Evolutionary conservation across 805 yeast genomes (phyloP), one percentile per base, ranked within the genome.

Genomic region (Pichia phayaonensis): DNA sequence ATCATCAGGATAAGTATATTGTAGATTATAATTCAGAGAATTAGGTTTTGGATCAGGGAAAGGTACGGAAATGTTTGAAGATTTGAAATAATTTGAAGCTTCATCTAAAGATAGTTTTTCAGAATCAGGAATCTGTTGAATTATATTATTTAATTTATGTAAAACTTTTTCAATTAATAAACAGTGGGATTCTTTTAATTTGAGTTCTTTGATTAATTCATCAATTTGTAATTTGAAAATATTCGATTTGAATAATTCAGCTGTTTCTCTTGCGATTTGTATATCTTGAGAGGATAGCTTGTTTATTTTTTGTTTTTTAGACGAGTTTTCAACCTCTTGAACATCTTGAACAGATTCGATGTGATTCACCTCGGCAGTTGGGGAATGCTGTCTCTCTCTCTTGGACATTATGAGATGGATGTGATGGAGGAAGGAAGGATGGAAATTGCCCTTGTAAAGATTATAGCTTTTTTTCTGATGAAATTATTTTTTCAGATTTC

Each of bases 151-250:
- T 31, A 90, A 64, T 61, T 83, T 76, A 62, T 85, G 95, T 43
- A 90, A 71, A 46, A 84, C 85, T 54, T 81, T 83, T 63, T 88
- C 96, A 50, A 88, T 80, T 45, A 74, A 72, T 46, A 77, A 64
- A 42, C 84, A 76, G 60, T 84, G 83, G 18, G 79, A 67, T 20
- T 87, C 92, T 59, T 86, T 86, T 40, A 90, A 66, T 58, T 80
- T 79, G 40, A 92, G 78, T 66, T 92, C 98, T 57, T 80, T 79
- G 58, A 94, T 71, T 40, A 94, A 72, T 64, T 90, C 98, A 68
- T 90, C 98, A 54, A 94, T 90, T 70, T 94, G 96, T 51, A 94
- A 69, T 66, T 94, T 94, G 81, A 94, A 92, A 49, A 94, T 90
- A 67, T 90, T 94, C 10, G 97, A 89, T 62, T 90, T 89, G 80